Percentiles rank a stretch among this genome's conserved stretches.
Conservation (phyloP, 2,329 filamentous ascomycete species). For the Sarocladiaceae sp. region DNA sequence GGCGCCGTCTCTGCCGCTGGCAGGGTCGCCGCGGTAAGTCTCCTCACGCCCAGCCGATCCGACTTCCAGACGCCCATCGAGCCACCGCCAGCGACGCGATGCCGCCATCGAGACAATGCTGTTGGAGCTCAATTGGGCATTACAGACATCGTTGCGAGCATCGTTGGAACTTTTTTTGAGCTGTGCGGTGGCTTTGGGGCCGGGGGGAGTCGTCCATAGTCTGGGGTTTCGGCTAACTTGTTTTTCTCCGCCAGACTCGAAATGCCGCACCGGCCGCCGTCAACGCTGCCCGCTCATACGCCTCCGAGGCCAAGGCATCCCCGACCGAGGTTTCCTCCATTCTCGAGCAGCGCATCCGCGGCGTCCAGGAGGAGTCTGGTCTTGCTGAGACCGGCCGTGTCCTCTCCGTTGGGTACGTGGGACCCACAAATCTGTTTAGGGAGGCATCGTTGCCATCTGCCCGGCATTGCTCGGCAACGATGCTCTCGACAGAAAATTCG, state of each 20-base stretch:
- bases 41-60: conserved; percentile 34
- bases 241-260: conserved; percentile 67
- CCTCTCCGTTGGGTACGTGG: conserved; percentile 93
- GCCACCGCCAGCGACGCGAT: conserved; percentile 39
- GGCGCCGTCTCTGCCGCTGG: conserved; percentile 88
- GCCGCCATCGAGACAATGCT: conserved; percentile 26
- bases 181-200: conserved; percentile 20
- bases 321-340: conserved; percentile 99
- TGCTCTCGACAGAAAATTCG: conserved; percentile 6
- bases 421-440: conserved; percentile 16
- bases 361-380: conserved; percentile 93
- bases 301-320: conserved; percentile 86
- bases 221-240: conserved; percentile 51
- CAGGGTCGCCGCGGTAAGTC: conserved; percentile 93
- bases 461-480: conserved; percentile 2
- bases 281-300: conserved; percentile 79
- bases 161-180: conserved; percentile 24
- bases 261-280: conserved; percentile 75
- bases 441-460: not conserved
- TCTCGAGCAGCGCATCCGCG: conserved; percentile 98
- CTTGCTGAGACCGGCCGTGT: conserved; percentile 99
- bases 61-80: conserved; percentile 30
- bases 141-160: not conserved
- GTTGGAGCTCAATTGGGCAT: conserved; percentile 31
- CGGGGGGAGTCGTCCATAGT: conserved; percentile 14